These are phyloP conservation scores for Byssochlamys sp. DNA, from an alignment of 2,329 filamentous ascomycete species.

Conservation along the genomic window DNA sequence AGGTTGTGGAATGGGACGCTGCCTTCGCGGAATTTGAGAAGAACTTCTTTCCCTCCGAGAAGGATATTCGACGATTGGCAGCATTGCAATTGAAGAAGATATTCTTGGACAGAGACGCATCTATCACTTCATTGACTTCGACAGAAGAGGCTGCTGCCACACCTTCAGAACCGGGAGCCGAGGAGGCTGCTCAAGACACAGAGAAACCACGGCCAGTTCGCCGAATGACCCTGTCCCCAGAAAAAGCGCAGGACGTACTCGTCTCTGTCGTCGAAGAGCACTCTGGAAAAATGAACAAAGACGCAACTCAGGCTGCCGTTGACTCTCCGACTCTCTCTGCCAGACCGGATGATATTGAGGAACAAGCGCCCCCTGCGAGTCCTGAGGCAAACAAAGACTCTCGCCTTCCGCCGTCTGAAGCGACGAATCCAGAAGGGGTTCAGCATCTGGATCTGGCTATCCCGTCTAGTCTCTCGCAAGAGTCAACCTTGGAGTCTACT, in stretches of 20 bases:
- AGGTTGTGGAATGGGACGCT: constrained; percentile 85
- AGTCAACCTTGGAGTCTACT: not conserved
- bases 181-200: constrained; percentile 19
- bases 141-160: constrained; percentile 55
- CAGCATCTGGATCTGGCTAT: constrained; percentile 54
- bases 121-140: constrained; percentile 62
- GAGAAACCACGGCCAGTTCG: constrained; percentile 23
- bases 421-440: constrained; percentile 42
- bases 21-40: constrained; percentile 83
- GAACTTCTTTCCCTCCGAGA: constrained; percentile 87
- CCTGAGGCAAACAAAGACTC: constrained; percentile 9
- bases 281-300: constrained; percentile 29
- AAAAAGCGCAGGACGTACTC: constrained; percentile 56
- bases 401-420: constrained; percentile 14
- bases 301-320: constrained; percentile 7
- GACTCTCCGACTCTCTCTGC: constrained; percentile 9
- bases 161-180: constrained; percentile 24
- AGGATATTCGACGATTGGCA: constrained; percentile 85
- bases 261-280: constrained; percentile 59
- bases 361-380: constrained; percentile 9
- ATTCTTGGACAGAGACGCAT: constrained; percentile 77
- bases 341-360: constrained; percentile 13
- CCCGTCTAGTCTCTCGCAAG: constrained; percentile 18
- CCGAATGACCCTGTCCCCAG: constrained; percentile 44
- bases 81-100: constrained; percentile 89